Evolutionary conservation across 768 basidiomycete species (phyloP), one percentile per base, ranked within the genome.

Genomic region (Lentinula boryana): DNA sequence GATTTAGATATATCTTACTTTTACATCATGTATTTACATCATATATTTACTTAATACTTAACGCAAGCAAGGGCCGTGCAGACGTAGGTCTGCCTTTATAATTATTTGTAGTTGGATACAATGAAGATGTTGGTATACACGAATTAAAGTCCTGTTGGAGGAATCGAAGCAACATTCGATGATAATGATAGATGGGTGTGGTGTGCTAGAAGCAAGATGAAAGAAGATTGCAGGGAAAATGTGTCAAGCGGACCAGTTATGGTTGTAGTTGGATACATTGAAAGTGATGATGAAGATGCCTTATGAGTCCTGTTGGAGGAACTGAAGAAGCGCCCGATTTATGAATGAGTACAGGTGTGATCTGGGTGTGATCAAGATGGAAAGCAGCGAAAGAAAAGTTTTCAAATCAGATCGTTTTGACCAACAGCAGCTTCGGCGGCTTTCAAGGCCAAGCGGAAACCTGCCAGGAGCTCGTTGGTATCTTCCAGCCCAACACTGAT

Each of bases 401-500:
- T 41, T 35, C 53, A 60, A 12, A 32, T 27, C 15, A 32, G 15
- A 36, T 35, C 40, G 48, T 58, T 48, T 58, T 65, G 60, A 15
- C 18, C 6, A 49, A 50, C 2, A 60, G 57, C 18, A 18, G 69
- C 69, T 69, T 95, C 90, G 3, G 94, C 93, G n/a, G 86, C 88
- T 48, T 75, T 76, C 61, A 97, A 64, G 35, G 95, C 93, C 10
- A 62, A 68, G 55, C 75, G 76, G 63, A 97, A 91, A 63, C 78
- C 81, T 4, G 70, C 70, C 49, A 87, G 70, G 53, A 98, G 71
- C 41, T 67, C 70, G 44, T 78, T 79, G 23, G 70, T 74, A 8
- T 91, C 84, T 74, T 98, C 96, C 80, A 94, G 78, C 7, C 96
- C 96, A n/a, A 97, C 86, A 64, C 89, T 94, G 35, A 98, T 83